Conservation (phyloP, 2,329 filamentous ascomycete species). For the Boeremia exigua region DNA sequence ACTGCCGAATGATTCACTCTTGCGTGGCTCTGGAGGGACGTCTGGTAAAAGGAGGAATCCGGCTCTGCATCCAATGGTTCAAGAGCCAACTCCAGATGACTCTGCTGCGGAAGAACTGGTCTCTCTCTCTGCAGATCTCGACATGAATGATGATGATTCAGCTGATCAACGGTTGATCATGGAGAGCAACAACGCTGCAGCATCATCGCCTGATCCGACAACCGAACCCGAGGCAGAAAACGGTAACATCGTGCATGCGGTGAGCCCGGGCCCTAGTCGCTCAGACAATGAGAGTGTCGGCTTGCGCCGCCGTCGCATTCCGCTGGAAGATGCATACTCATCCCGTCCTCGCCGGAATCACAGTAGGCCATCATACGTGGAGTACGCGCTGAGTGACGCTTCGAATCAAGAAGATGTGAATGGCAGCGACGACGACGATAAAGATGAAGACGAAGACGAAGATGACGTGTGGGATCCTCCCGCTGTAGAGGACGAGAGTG, state of each 20-base stretch:
- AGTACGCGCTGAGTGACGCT: neutral
- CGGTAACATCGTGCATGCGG: neutral
- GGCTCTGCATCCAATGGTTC: neutral
- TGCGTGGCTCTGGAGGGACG: neutral
- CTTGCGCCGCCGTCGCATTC: neutral
- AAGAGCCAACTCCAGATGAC: constrained; percentile 1
- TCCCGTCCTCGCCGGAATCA: constrained; percentile 17
- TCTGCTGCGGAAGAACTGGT: neutral
- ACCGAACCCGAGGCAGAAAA: neutral
- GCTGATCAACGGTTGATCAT: neutral
- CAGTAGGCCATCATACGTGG: constrained; percentile 22
- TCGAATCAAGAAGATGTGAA: constrained; percentile 5
- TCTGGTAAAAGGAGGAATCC: neutral
- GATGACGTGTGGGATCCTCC: constrained; percentile 8
- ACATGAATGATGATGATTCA: neutral
- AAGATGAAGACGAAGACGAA: neutral
- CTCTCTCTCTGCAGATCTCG: neutral
- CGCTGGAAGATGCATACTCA: neutral
- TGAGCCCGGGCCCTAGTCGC: neutral
- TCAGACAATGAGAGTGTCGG: neutral
- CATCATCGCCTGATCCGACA: neutral
- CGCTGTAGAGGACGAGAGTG: neutral
- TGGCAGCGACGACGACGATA: neutral
- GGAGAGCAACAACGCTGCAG: neutral
- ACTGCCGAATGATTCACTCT: neutral